A percentile compares a stretch with the other conserved stretches of the same genome.
Evolutionary conservation across 208 protist genomes (phyloP).

Genomic region (Acanthamoeba culbertsoni): DNA sequence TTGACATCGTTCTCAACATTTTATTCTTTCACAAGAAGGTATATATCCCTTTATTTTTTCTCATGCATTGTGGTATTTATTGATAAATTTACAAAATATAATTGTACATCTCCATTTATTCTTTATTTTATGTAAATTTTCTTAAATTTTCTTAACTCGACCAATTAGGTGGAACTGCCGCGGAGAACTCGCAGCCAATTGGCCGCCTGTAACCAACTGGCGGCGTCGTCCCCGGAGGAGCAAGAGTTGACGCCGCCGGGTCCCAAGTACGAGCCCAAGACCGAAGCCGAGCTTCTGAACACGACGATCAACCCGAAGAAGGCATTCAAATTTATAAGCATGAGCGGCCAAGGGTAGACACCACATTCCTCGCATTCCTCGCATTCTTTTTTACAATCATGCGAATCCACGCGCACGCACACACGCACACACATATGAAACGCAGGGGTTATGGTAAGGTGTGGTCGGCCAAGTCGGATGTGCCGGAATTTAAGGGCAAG

Average conservation of each 20-base stretch:
- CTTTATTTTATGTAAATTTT: not conserved
- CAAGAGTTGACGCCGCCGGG: not conserved
- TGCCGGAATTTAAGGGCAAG: slow-evolving; percentile 10
- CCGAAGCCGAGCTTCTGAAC: not conserved
- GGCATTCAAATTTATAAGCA: slow-evolving; percentile 26
- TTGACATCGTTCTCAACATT: slow-evolving; percentile 54
- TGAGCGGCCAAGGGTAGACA: not conserved
- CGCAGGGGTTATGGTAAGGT: slow-evolving; percentile 44
- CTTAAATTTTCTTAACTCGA: too few relatives aligned
- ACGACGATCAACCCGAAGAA: not conserved
- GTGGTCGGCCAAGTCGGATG: not conserved
- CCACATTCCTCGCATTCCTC: not conserved
- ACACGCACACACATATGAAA: not conserved
- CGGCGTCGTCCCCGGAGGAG: not conserved
- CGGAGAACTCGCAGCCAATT: not conserved
- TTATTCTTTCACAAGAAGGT: slow-evolving; percentile 36
- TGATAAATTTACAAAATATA: too few relatives aligned
- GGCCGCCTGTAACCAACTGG: not conserved
- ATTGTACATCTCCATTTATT: too few relatives aligned
- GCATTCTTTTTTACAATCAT: not conserved
- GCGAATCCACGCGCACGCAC: not conserved
- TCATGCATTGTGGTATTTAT: too few relatives aligned
- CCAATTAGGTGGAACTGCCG: not conserved
- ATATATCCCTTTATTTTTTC: too few relatives aligned
- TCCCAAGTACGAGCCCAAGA: not conserved